phyloP scores from a whole-genome alignment of 352 stramenopile species.

The Globisporangium echinulatum region DNA sequence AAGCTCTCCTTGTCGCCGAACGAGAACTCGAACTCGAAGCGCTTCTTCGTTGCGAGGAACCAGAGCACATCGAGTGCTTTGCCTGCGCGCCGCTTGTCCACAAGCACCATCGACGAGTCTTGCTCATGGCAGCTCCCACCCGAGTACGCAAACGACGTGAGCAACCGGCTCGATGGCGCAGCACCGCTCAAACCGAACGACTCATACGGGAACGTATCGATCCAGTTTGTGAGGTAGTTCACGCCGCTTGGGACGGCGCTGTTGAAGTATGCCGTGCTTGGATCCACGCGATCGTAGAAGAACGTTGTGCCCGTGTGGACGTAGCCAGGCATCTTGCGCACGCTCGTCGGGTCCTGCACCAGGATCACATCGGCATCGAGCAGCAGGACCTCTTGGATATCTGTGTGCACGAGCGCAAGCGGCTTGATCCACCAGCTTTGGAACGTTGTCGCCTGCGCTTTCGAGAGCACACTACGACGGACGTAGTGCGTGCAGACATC shows the following conservation, averaged over 20 bases:
- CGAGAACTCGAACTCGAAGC: conserved; percentile 28
- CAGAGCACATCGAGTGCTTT: conserved; percentile 32
- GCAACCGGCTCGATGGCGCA: conserved; percentile 28
- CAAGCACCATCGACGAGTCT: conserved; percentile 48
- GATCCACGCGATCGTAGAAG: conserved; percentile 57
- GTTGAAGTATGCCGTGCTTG: conserved; percentile 45
- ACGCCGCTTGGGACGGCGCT: conserved; percentile 21
- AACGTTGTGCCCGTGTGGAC: conserved; percentile 43
- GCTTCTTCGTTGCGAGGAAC: conserved; percentile 28
- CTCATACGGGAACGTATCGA: conserved; percentile 52
- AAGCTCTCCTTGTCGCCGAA: conserved; percentile 47
- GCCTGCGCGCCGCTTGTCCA: conserved; percentile 24
- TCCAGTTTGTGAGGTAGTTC: conserved; percentile 40
- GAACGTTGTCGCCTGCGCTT: conserved; percentile 22
- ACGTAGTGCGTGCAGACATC: conserved; percentile 32
- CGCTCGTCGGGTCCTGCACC: conserved; percentile 30
- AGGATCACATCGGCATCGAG: conserved; percentile 46
- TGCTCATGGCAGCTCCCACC: conserved; percentile 48
- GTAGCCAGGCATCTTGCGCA: conserved; percentile 36
- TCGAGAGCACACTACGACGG: neutral
- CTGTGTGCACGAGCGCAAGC: conserved; percentile 39
- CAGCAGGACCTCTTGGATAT: conserved; percentile 35
- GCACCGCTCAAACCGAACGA: conserved; percentile 23
- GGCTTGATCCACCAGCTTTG: conserved; percentile 59
- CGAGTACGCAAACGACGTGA: conserved; percentile 34